These are phyloP conservation scores for Paramecium sexaurelia DNA, from an alignment of 73 alveolate genomes.

Conservation along the genomic window DNA sequence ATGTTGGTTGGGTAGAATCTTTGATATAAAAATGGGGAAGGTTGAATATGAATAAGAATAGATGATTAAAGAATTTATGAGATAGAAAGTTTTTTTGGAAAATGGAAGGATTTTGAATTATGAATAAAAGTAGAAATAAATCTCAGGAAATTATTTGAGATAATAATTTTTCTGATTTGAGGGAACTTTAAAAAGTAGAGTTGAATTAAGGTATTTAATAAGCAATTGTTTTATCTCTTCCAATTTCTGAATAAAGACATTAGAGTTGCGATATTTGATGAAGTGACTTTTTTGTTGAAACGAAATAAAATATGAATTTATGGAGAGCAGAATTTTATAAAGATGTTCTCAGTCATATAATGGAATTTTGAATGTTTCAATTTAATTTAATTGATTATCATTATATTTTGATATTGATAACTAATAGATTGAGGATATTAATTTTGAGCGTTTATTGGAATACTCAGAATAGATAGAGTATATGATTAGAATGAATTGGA, in stretches of 20 bases:
- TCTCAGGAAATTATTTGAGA: slow-evolving; percentile 88
- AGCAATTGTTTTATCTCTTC: slow-evolving; percentile 77
- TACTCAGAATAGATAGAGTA: slow-evolving; percentile 49
- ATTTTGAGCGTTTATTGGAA: not conserved
- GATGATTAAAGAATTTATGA: slow-evolving; percentile 83
- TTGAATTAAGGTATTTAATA: slow-evolving; percentile 87
- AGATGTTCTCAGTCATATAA: not conserved
- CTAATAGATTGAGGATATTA: slow-evolving; percentile 41
- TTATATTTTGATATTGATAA: slow-evolving; percentile 73
- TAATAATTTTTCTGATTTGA: slow-evolving; percentile 91
- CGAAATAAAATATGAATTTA: slow-evolving; percentile 75
- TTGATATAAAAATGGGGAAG: slow-evolving; percentile 93
- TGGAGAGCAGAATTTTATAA: slow-evolving; percentile 66
- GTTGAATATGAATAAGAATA: slow-evolving; percentile 78
- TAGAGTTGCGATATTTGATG: slow-evolving; percentile 48
- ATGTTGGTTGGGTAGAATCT: slow-evolving; percentile 91
- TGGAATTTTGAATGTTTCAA: slow-evolving; percentile 59
- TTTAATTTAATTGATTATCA: slow-evolving; percentile 55
- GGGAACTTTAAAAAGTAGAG: too few relatives aligned
- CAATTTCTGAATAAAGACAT: slow-evolving; percentile 64
- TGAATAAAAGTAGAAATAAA: slow-evolving; percentile 81
- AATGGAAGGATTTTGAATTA: slow-evolving; percentile 76
- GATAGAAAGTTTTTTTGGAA: slow-evolving; percentile 81
- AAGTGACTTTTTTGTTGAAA: slow-evolving; percentile 39
- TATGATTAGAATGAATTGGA: not conserved